A percentile compares a stretch with the other conserved stretches of the same genome.
Evolutionary conservation across 192 early-diverging fungal species (phyloP).

Genomic region (Backusella sp.): DNA sequence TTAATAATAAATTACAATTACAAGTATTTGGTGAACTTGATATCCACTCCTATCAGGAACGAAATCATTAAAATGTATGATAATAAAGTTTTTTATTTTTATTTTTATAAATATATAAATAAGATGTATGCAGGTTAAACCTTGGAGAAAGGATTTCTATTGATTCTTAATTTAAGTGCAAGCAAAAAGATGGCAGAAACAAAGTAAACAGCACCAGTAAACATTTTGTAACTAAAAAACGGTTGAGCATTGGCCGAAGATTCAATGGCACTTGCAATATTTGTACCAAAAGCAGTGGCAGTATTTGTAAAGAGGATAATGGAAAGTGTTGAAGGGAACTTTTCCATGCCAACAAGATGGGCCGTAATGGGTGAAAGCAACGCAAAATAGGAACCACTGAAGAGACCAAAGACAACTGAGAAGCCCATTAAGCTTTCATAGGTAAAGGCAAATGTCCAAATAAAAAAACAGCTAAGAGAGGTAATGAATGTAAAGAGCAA

Average conservation of each 20-base stretch:
- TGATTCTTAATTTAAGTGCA: constrained; percentile 19
- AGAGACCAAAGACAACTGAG: constrained; percentile 31
- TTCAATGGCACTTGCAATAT: constrained; percentile 35
- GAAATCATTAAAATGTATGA: too few species aligned
- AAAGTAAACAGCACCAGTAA: constrained; percentile 25
- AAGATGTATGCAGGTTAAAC: neutral
- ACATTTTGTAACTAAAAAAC: constrained; percentile 44
- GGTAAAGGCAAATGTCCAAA: constrained; percentile 38
- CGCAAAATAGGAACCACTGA: constrained; percentile 35
- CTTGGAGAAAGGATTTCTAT: constrained; percentile 13
- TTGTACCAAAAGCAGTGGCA: constrained; percentile 28
- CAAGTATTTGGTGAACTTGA: too few species aligned
- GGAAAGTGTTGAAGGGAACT: constrained; percentile 23
- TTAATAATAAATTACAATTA: too few species aligned
- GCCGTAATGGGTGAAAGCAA: constrained; percentile 31
- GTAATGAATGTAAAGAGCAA: constrained; percentile 27
- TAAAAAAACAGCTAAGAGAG: constrained; percentile 18
- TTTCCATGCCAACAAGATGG: constrained; percentile 20
- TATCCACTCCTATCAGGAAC: too few species aligned
- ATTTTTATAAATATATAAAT: too few species aligned
- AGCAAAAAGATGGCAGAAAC: neutral
- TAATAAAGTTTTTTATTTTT: too few species aligned
- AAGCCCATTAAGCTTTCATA: constrained; percentile 30
- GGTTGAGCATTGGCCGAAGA: constrained; percentile 20
- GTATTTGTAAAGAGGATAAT: constrained; percentile 21